A percentile compares a stretch with the other conserved stretches of the same genome.
Conservation (phyloP, 164 flowering plant species). For the Brasenia schreberi region DNA sequence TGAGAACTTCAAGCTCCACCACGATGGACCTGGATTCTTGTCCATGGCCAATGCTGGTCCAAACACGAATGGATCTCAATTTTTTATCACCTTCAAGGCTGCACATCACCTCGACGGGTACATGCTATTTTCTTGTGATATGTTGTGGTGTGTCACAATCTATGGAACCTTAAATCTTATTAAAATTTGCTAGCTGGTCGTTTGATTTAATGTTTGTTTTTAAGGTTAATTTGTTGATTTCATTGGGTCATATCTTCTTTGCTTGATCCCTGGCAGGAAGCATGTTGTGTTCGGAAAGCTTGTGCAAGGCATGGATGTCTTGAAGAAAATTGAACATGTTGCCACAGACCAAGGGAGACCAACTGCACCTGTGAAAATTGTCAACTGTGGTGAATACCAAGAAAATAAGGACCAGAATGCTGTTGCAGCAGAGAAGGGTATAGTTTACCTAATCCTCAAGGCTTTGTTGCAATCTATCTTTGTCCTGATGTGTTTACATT, state of each 20-base stretch:
- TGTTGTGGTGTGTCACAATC: no score
- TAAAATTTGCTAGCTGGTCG: no score
- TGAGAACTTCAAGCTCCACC: slow-evolving; percentile 58
- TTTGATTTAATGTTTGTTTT: no score
- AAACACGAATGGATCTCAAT: slow-evolving; percentile 67
- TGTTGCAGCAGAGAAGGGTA: slow-evolving; percentile 2
- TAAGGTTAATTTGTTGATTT: neutral
- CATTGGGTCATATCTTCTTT: neutral
- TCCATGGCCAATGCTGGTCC: slow-evolving; percentile 85
- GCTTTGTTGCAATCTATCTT: neutral
- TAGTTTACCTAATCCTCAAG: neutral
- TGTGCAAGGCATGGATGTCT: slow-evolving; percentile 56
- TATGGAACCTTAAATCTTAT: no score
- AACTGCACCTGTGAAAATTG: slow-evolving; percentile 74
- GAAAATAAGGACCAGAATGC: slow-evolving; percentile 22
- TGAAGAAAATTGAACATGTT: slow-evolving; percentile 60
- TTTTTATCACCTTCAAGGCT: slow-evolving; percentile 62
- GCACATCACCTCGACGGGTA: slow-evolving; percentile 78
- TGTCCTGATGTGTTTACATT: neutral
- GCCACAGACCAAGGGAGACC: slow-evolving; percentile 44
- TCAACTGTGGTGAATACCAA: slow-evolving; percentile 61
- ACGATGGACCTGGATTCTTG: slow-evolving; percentile 73
- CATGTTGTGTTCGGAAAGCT: slow-evolving; percentile 86
- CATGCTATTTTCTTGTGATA: no score
- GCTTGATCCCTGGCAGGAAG: slow-evolving; percentile 40